Conservation (phyloP, 139 green algal species). For the Mychonastes homosphaera region DNA sequence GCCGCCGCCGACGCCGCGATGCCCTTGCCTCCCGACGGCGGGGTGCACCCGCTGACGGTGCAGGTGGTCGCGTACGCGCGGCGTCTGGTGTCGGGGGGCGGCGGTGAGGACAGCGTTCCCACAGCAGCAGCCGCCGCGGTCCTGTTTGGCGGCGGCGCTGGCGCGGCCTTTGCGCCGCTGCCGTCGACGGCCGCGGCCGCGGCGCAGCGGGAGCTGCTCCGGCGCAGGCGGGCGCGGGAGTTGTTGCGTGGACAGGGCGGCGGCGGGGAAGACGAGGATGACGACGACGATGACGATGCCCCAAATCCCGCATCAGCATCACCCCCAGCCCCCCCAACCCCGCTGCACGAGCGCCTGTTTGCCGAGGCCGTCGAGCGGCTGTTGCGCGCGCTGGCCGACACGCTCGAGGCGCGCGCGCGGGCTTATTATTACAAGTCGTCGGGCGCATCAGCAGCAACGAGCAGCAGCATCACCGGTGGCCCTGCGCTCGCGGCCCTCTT, state of each 20-base stretch:
- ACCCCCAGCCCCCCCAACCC: no score
- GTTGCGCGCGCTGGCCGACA: no score
- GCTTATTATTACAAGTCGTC: no score
- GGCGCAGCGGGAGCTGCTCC: constrained; percentile 32
- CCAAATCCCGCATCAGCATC: background rate
- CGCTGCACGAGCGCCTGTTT: no score
- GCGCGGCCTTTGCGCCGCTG: constrained; percentile 27
- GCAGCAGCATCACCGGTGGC: constrained; percentile 11
- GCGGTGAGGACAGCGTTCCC: background rate
- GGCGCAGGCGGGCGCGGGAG: constrained; percentile 14
- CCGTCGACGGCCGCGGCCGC: constrained; percentile 7
- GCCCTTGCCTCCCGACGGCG: constrained; percentile 41
- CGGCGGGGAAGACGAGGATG: background rate
- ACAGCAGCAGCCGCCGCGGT: background rate
- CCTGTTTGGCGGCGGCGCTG: background rate
- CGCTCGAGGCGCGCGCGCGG: no score
- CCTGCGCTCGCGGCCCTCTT: constrained; percentile 21
- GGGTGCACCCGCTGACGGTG: constrained; percentile 54
- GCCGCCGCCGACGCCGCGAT: constrained; percentile 23
- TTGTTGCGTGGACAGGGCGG: constrained; percentile 7
- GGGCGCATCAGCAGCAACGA: background rate
- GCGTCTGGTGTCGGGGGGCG: background rate
- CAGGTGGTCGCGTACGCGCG: constrained; percentile 32
- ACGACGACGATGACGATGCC: background rate
- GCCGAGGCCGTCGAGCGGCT: no score